Evolutionary conservation across 345 rosid genomes (phyloP), one percentile per base, ranked within the genome.

Genomic region (Dipteronia dyeriana): DNA sequence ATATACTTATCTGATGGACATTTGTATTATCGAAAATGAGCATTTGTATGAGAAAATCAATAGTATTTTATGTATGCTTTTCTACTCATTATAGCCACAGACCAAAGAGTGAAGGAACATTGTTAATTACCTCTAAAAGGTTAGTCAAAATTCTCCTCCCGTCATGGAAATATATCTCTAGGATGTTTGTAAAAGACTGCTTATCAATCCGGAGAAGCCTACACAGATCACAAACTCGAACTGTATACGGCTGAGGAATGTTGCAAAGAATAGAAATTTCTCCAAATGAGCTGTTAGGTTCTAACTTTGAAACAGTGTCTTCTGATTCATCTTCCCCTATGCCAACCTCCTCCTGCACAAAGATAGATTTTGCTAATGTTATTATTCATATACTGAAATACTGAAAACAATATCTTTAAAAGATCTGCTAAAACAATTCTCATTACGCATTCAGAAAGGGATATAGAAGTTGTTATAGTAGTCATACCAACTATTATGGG

Each of bases 231-330:
- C 89, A 82, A 80, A 97, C 99, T 61, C 91, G 87, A 80, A 97
- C 87, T 0, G 94, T 91, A 71, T 84, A 92, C 22, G 98, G 97
- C 85, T 91, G 98, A 78, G 98, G 96, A 78, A 97, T 87, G 90
- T 92, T 97, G 87, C 99, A 97, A 64, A 97, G 85, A 23, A 94
- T 88, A 60, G 99, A 97, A 68, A 92, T 83, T 78, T 92, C 92
- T 74, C 99, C 99, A 84, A 97, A 90, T 23, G 95, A 89, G 82
- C 85, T 84, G 84, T 91, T 82, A 70, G 91, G 92, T 20, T 79
- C 81, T 76, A 94, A 73, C 56, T 81, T 83, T 53, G 91, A 85
- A 70, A 87, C 82, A 34, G 85, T 89, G 77, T 89, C 97, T 84
- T 89, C 99, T 66, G 88, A 86, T 73, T 95, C 97, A 85, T 92